Conservation (phyloP, 2,329 filamentous ascomycete genomes). For the Diaporthe citri region DNA sequence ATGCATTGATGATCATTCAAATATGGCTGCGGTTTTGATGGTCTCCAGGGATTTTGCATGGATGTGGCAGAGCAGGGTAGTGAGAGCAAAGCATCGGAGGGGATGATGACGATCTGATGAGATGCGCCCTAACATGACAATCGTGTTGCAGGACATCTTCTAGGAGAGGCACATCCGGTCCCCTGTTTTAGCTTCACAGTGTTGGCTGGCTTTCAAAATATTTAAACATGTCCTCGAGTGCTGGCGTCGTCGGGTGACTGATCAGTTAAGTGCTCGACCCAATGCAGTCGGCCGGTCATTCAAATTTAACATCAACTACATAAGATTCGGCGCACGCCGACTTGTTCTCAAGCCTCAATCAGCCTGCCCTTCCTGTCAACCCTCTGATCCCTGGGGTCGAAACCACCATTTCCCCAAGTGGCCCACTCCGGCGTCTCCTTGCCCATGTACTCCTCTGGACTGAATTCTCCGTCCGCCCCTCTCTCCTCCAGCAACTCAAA, state of each 20-base stretch:
- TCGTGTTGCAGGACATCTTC: not conserved
- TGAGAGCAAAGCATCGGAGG: not conserved
- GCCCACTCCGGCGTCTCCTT: conserved; percentile 92
- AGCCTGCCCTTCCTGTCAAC: conserved; percentile 88
- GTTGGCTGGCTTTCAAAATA: not conserved
- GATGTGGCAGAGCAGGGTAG: not conserved
- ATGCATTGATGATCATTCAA: conserved; percentile 35
- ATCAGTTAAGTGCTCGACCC: not conserved
- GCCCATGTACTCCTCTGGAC: conserved; percentile 91
- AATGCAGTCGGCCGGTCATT: not conserved
- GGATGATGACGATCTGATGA: not conserved
- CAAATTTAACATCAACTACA: not conserved
- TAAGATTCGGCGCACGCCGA: not conserved
- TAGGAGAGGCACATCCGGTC: not conserved
- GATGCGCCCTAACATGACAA: not conserved
- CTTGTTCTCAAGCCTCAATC: conserved; percentile 55
- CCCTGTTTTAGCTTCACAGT: not conserved
- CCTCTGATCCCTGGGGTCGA: conserved; percentile 89
- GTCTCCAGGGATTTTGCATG: not conserved
- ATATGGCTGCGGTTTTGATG: not conserved
- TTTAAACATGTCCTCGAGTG: not conserved
- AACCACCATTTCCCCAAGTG: conserved; percentile 92
- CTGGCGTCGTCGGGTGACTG: not conserved
- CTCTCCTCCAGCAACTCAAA: conserved; percentile 84
- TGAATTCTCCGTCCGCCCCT: conserved; percentile 76